Conservation (phyloP, 1,284 basidiomycete genomes). For the Malassezia globosa region DNA sequence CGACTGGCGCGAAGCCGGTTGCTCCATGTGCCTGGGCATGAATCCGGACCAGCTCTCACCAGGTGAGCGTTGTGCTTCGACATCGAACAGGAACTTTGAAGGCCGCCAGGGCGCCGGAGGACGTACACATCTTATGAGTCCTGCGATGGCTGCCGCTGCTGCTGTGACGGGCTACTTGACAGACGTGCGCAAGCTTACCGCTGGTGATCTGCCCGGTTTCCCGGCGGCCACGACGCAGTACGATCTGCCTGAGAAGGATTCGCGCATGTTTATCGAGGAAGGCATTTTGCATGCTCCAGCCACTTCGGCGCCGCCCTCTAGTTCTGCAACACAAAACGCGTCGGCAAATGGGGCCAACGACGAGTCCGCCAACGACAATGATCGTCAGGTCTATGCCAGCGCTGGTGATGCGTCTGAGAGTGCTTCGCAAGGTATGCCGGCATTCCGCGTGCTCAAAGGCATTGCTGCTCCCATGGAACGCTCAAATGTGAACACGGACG, state of each 20-base stretch:
- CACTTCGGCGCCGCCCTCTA: background rate
- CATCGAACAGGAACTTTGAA: constrained; percentile 47
- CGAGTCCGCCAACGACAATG: no score
- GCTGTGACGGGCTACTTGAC: constrained; percentile 44
- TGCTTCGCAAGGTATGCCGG: constrained; percentile 29
- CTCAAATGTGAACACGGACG: constrained; percentile 44
- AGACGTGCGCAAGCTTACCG: constrained; percentile 40
- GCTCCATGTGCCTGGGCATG: constrained; percentile 47
- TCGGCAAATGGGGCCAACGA: background rate
- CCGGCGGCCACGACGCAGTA: constrained; percentile 28
- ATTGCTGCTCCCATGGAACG: constrained; percentile 42
- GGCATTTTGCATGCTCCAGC: constrained; percentile 11
- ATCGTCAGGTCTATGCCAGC: constrained; percentile 1
- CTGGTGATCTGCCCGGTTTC: constrained; percentile 22
- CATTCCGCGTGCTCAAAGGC: constrained; percentile 38
- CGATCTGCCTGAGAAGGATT: constrained; percentile 32
- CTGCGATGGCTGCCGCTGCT: constrained; percentile 44
- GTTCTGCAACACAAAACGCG: background rate
- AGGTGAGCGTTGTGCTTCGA: constrained; percentile 45
- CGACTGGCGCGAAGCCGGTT: constrained; percentile 46
- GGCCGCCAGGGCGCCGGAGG: constrained; percentile 44
- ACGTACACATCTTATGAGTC: constrained; percentile 43
- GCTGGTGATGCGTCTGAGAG: background rate
- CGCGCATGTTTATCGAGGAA: constrained; percentile 32
- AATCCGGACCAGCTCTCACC: constrained; percentile 45